Conservation (phyloP, 352 stramenopile species). For the Halophytophthora batemanensis region DNA sequence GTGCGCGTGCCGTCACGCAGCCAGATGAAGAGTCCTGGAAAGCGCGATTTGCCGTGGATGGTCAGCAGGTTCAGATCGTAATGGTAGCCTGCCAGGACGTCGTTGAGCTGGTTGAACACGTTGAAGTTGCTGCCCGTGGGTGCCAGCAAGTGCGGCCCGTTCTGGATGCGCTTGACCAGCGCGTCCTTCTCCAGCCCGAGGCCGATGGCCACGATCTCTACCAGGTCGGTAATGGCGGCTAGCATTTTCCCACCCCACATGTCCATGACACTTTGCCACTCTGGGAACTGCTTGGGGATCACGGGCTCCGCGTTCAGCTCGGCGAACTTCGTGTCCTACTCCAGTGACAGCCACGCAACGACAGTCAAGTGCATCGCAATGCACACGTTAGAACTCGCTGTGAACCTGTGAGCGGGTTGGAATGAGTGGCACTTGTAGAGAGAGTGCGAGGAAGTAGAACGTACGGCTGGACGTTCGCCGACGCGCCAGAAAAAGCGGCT, state of each 20-base stretch:
- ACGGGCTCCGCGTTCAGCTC: slow-evolving; percentile 89
- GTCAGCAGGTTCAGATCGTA: slow-evolving; percentile 94
- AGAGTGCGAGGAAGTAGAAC: slow-evolving; percentile 1
- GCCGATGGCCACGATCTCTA: slow-evolving; percentile 85
- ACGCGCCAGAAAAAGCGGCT: slow-evolving; percentile 94
- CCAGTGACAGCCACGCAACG: background rate
- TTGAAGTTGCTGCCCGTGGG: slow-evolving; percentile 89
- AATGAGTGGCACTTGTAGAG: no score
- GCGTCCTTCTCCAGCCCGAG: slow-evolving; percentile 81
- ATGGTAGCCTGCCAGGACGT: slow-evolving; percentile 91
- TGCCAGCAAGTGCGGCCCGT: slow-evolving; percentile 88
- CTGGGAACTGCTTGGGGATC: slow-evolving; percentile 76
- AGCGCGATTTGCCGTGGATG: slow-evolving; percentile 92
- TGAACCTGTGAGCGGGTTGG: no score
- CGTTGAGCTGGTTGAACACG: slow-evolving; percentile 73
- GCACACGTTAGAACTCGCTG: background rate
- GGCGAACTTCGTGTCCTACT: slow-evolving; percentile 63
- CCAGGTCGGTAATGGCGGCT: slow-evolving; percentile 69
- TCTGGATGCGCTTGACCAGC: slow-evolving; percentile 75
- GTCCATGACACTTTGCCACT: slow-evolving; percentile 90
- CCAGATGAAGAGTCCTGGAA: slow-evolving; percentile 91
- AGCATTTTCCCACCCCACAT: slow-evolving; percentile 92
- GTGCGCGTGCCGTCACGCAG: slow-evolving; percentile 84
- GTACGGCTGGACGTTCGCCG: slow-evolving; percentile 56
- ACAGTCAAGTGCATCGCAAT: background rate